Conservation (phyloP, 1,284 basidiomycete genomes). For the Xerocomus alliaceus region DNA sequence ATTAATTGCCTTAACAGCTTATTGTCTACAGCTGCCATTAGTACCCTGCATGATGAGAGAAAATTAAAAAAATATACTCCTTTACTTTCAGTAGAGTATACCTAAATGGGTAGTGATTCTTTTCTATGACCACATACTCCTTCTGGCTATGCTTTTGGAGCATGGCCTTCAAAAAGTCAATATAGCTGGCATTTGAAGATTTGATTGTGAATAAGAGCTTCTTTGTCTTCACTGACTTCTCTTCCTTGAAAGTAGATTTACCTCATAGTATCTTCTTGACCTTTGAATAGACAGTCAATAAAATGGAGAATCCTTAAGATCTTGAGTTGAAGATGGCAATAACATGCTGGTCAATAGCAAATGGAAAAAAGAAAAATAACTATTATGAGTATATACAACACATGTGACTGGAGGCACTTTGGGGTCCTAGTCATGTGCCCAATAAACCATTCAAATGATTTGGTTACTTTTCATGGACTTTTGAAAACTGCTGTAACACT, state of each 20-base stretch:
- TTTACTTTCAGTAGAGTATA: conserved; percentile 3
- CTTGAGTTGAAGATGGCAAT: too few relatives aligned
- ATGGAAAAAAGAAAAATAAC: too few relatives aligned
- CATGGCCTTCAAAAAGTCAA: background rate
- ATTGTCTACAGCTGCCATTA: conserved; percentile 5
- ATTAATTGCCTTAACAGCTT: background rate
- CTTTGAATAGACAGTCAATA: background rate
- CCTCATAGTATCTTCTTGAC: background rate
- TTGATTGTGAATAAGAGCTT: background rate
- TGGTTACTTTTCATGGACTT: too few relatives aligned
- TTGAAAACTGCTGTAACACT: too few relatives aligned
- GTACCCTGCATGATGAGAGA: background rate
- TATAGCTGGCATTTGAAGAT: background rate
- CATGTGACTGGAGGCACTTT: too few relatives aligned
- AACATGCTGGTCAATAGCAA: too few relatives aligned
- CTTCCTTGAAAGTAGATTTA: background rate
- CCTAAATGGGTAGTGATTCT: background rate
- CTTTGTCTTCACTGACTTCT: background rate
- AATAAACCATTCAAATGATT: too few relatives aligned
- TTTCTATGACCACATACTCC: background rate
- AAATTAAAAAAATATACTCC: background rate
- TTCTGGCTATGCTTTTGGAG: background rate
- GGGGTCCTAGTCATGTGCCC: too few relatives aligned
- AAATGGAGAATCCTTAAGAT: conserved; percentile 3
- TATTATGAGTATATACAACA: too few relatives aligned